Base-by-base conservation (phyloP, 1,284 basidiomycete genomes). In the Singerocomus inundabilis region DNA sequence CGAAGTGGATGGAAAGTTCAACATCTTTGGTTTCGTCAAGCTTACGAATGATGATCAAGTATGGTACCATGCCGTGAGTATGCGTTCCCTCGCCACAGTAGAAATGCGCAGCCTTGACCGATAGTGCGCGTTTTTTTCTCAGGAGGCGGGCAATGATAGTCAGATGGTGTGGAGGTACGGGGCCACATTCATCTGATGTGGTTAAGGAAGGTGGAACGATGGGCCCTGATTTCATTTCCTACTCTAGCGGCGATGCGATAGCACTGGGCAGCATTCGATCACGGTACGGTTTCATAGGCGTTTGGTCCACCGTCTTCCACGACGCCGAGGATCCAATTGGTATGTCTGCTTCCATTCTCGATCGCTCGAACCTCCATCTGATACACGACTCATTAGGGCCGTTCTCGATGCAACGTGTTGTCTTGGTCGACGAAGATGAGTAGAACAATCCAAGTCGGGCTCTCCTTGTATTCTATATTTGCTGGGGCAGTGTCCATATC, bases 261-360 rank as follows among this genome's bases (percentile, higher is more conserved):
- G 83, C 85, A 55, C 57, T 88, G 13, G 85, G 86, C 10, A 77
- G 74, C 5, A 58, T 84, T 15, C 74, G 80, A 9, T 86, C 85
- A 8, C 66, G 66, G 5, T 82, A 70, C 60, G 85, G 85, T 15
- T 72, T 83, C 1, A 59, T 87, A 12, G 85, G 85, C 0, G 56
- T 78, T 9, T 88, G 85, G 85, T 84, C 85, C 2, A 88, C 85
- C 0, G 69, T 81, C 6, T 77, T 80, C 36, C 85, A 88, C 53
- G 82, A 86, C 28, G 52, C 46, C 1, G 76, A 75, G 30, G 80
- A 82, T 58, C 80, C 80, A 21, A 72, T 81, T 52, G 79, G 79
- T 81, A 35, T 46, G 76, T 66, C 43, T 11, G 18, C 16, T 28
- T 15, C 1, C 13, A 6, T 35, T n/a, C 7, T 25, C 4, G 5